phyloP scores from a whole-genome alignment of 1,139 yeast genomes.

The Candida labiduridarum region DNA sequence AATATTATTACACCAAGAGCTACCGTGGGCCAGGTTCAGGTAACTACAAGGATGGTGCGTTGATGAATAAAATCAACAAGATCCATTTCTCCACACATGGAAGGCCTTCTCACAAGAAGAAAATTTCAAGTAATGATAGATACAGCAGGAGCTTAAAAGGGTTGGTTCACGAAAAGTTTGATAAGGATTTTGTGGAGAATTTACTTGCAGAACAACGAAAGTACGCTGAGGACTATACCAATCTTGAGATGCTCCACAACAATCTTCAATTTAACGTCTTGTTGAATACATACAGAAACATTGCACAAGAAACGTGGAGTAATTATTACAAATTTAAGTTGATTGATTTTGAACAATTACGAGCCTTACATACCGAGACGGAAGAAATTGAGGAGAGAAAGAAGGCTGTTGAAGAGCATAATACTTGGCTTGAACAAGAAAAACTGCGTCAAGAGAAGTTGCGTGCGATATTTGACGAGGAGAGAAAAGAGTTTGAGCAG shows the following conservation, averaged over 20 bases:
- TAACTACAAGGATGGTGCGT: constrained; percentile 48
- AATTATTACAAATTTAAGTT: constrained; percentile 41
- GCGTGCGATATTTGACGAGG: constrained; percentile 14
- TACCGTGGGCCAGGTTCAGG: constrained; percentile 53
- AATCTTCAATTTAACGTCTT: constrained; percentile 45
- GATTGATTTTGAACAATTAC: constrained; percentile 43
- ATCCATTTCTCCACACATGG: constrained; percentile 26
- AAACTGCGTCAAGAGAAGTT: constrained; percentile 22
- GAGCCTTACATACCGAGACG: constrained; percentile 23
- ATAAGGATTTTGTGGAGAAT: constrained; percentile 34
- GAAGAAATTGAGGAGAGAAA: constrained; percentile 15
- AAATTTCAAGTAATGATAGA: constrained; percentile 21
- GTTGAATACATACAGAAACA: constrained; percentile 43
- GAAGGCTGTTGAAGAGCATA: constrained; percentile 11
- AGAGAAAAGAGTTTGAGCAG: constrained; percentile 18
- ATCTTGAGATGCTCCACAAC: constrained; percentile 49
- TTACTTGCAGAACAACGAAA: constrained; percentile 32
- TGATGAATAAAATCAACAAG: constrained; percentile 43
- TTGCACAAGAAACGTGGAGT: constrained; percentile 44
- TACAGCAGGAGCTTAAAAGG: constrained; percentile 38
- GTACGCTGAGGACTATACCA: constrained; percentile 40
- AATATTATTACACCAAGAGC: constrained; percentile 43
- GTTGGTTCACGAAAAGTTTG: constrained; percentile 38
- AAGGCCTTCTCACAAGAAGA: constrained; percentile 19
- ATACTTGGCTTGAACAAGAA: constrained; percentile 23